Evolutionary conservation across 2,329 filamentous ascomycete genomes (phyloP).

Genomic region (Aspergillus felis): DNA sequence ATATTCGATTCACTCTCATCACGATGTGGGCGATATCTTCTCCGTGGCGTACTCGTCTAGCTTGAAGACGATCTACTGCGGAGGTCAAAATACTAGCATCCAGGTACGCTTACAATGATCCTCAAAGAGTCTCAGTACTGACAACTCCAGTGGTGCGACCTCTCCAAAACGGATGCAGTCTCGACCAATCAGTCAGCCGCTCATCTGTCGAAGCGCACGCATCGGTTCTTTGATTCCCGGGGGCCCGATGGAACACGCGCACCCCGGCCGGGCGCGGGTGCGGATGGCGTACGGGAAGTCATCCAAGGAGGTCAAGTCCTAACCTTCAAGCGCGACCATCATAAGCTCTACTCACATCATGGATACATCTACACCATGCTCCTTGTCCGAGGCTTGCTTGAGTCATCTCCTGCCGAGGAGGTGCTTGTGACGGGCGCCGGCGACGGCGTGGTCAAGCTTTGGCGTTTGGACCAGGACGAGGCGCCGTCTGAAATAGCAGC

Average conservation of each 20-base stretch:
- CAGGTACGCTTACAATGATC: conserved; percentile 49
- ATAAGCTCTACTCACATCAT: conserved; percentile 85
- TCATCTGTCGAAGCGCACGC: conserved; percentile 72
- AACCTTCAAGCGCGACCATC: conserved; percentile 76
- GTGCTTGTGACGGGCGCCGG: conserved; percentile 87
- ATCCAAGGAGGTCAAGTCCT: conserved; percentile 62
- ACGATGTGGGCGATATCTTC: conserved; percentile 94
- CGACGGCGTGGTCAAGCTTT: conserved; percentile 92
- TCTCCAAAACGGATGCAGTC: conserved; percentile 62
- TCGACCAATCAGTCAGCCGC: conserved; percentile 60
- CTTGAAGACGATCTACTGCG: conserved; percentile 80
- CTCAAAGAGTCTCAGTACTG: background rate
- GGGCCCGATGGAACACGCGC: conserved; percentile 79
- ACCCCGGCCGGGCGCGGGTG: conserved; percentile 63
- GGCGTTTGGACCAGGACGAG: conserved; percentile 62
- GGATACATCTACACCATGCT: conserved; percentile 98
- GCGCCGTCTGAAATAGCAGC: conserved; percentile 66
- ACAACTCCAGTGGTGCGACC: conserved; percentile 64
- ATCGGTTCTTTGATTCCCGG: conserved; percentile 88
- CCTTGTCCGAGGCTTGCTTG: conserved; percentile 68
- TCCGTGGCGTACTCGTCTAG: conserved; percentile 83
- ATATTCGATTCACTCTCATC: conserved; percentile 87
- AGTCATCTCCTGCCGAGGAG: conserved; percentile 64
- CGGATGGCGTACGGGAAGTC: conserved; percentile 45
- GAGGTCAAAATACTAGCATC: conserved; percentile 89